Conservation (phyloP, 768 basidiomycete genomes). For the Rhodotorula kratochvilovae region DNA sequence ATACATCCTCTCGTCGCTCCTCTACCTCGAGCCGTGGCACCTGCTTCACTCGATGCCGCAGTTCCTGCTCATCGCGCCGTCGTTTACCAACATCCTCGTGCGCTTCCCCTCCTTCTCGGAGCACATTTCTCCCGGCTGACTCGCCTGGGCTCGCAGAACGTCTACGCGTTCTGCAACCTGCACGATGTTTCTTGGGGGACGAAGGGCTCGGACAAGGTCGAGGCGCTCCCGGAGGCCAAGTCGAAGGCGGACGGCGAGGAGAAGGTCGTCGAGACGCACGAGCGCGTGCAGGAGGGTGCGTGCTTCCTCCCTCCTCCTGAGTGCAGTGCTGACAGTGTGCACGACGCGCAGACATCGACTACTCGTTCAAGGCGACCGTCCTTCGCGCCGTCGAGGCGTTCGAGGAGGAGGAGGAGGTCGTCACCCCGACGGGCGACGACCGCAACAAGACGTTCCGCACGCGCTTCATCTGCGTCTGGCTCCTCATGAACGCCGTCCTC, state of each 20-base stretch:
- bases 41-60: conserved; percentile 92
- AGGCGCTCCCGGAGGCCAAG: conserved; percentile 79
- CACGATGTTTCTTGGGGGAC: conserved; percentile 92
- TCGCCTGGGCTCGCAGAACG: conserved; percentile 53
- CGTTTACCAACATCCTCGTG: conserved; percentile 75
- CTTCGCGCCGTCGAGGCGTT: conserved; percentile 76
- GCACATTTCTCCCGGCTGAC: accelerated
- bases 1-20: conserved; percentile 41
- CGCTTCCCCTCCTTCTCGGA: neutral
- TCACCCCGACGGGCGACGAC: conserved; percentile 82
- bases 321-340: neutral
- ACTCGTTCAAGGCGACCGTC: conserved; percentile 81
- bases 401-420: conserved; percentile 60
- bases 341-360: conserved; percentile 68
- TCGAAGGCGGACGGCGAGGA: conserved; percentile 70
- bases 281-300: conserved; percentile 59
- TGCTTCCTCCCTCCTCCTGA: neutral
- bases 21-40: conserved; percentile 82
- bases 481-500: conserved; percentile 61
- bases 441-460: conserved; percentile 90
- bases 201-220: conserved; percentile 89
- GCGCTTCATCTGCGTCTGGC: conserved; percentile 76
- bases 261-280: conserved; percentile 78
- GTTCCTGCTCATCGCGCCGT: conserved; percentile 82
- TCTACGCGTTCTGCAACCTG: conserved; percentile 95